phyloP scores from a whole-genome alignment of 2,329 filamentous ascomycete genomes.

The Aspergillus sp. region DNA sequence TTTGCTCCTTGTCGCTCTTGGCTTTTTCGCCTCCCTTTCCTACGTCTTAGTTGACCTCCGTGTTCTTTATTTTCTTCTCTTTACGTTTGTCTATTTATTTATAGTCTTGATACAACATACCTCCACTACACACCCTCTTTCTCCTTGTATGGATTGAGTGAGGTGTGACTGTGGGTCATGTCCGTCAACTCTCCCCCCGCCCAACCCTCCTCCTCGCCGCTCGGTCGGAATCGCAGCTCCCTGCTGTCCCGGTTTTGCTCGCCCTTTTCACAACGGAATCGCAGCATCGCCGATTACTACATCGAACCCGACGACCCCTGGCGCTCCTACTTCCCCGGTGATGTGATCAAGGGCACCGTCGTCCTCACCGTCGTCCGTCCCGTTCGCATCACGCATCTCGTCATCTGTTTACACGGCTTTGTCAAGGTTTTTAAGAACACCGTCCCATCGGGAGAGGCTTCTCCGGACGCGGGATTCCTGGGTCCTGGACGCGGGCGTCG shows the following conservation, averaged over 20 bases:
- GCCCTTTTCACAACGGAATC: constrained; percentile 53
- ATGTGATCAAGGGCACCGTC: constrained; percentile 61
- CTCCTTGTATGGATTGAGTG: constrained; percentile 35
- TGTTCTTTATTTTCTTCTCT: neutral
- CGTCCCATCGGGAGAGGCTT: constrained; percentile 54
- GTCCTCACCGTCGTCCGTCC: constrained; percentile 61
- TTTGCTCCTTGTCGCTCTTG: constrained; percentile 4
- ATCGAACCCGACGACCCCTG: constrained; percentile 64
- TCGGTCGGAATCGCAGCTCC: constrained; percentile 42
- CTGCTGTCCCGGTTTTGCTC: constrained; percentile 56
- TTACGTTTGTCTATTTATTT: neutral
- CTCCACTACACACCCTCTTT: constrained; percentile 8
- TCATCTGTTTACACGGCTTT: constrained; percentile 63
- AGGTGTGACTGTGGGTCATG: constrained; percentile 38
- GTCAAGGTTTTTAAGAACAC: constrained; percentile 66
- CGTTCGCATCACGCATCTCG: constrained; percentile 62
- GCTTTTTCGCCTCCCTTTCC: neutral
- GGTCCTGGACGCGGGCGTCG: constrained; percentile 56
- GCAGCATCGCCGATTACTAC: constrained; percentile 61
- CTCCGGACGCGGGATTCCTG: constrained; percentile 50
- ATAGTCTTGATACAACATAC: neutral
- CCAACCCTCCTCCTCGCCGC: constrained; percentile 34
- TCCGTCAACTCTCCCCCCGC: constrained; percentile 37
- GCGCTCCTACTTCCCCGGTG: constrained; percentile 62
- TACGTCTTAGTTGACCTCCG: neutral